Base-by-base conservation (phyloP, 2,329 filamentous ascomycete genomes). In the Neocucurbitaria cava region DNA sequence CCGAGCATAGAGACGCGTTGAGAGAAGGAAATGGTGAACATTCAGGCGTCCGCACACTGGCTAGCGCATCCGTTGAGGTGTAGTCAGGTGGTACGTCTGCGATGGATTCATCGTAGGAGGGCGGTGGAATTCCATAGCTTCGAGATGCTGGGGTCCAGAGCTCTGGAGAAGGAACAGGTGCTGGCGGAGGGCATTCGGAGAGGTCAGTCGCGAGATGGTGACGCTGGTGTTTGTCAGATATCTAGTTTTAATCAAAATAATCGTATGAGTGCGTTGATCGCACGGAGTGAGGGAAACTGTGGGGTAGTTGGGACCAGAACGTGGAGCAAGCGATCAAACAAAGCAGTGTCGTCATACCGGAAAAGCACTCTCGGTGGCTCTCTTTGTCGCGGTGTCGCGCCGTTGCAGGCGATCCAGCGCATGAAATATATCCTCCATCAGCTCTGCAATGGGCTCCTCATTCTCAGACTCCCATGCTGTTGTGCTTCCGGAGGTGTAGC, bases 31-130 rank as follows among this genome's bases (percentile, higher is more conserved):
- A 70, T 2, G 62, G 69, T 13, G 62, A 60, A 56, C 72, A 71
- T 48, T 73, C 61, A 21, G 64, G 68, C 28, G 66, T 59, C 49
- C 73, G 69, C 46, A 75, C 77, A 49, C 70, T 63, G 45, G 77
- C 78, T 30, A 77, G 64, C 45, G 74, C 71, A 59, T 78, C 75
- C 46, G 75, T 77, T 53, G 59, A 62, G 42, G 78, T 79, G 65
- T 82, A 81, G 57, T 79, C 76, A 26, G 78, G 79, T 33, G 79
- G 79, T 23, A 71, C 47, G 57, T 82, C 79, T 55, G 69, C 61
- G 38, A 78, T 36, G 43, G 70, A 76, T 40, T 81, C 77, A 54
- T 78, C 69, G 66, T 81, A 81, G 15, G 75, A 71, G 11, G 79
- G 78, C 20, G 78, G 78, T 38, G 73, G 67, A 21, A 45, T 20